phyloP scores from a whole-genome alignment of 208 protist species.

The Trypanosoma theileri region DNA sequence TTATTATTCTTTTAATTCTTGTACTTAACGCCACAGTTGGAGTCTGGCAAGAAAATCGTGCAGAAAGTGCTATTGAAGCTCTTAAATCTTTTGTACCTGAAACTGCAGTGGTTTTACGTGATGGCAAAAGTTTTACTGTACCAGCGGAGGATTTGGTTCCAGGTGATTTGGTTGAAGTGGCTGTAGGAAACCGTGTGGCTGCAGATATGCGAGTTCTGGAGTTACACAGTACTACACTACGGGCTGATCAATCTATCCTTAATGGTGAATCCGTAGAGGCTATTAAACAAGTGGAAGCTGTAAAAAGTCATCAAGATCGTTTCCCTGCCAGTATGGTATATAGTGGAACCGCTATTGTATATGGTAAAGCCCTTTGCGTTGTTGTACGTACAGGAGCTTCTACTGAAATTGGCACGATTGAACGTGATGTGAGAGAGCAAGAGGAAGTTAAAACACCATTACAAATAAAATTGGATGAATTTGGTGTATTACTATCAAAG shows the following conservation, averaged over 20 bases:
- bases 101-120: constrained; percentile 66
- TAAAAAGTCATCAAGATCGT: constrained; percentile 37
- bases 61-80: constrained; percentile 90
- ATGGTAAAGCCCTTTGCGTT: constrained; percentile 90
- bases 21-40: constrained; percentile 92
- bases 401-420: constrained; percentile 96
- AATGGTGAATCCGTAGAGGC: constrained; percentile 93
- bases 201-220: constrained; percentile 93
- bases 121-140: constrained; percentile 53
- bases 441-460: constrained; percentile 93
- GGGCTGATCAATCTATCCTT: constrained; percentile 90
- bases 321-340: constrained; percentile 92
- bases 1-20: constrained; percentile 95
- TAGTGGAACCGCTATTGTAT: constrained; percentile 91
- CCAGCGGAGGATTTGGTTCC: constrained; percentile 89
- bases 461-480: constrained; percentile 95
- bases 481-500: constrained; percentile 92
- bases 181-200: constrained; percentile 93
- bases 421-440: constrained; percentile 76
- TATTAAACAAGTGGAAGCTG: constrained; percentile 62
- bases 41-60: constrained; percentile 92
- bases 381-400: constrained; percentile 91
- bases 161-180: constrained; percentile 95
- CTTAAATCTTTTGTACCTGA: constrained; percentile 73
- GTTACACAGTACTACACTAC: constrained; percentile 87